Percentiles rank a stretch among this genome's conserved stretches.
phyloP scores from a whole-genome alignment of 129 eudicot species.

The Oenanthe sinensis region DNA sequence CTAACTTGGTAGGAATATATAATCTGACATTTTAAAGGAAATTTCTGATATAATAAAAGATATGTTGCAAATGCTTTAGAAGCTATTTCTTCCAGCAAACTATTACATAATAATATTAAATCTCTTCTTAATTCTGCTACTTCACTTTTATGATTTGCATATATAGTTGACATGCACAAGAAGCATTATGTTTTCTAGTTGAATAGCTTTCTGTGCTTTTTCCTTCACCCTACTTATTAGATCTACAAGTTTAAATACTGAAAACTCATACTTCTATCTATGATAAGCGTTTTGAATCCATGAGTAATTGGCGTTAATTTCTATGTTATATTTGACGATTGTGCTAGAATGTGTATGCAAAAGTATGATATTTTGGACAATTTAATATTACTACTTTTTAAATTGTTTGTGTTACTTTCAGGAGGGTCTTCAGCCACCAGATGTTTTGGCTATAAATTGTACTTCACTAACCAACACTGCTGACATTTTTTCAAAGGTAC shows the following conservation, averaged over 20 bases:
- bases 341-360: not conserved
- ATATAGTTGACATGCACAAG: not conserved
- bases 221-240: not conserved
- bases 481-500: conserved; percentile 76
- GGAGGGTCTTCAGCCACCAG: conserved; percentile 56
- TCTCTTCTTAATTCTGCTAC: not conserved
- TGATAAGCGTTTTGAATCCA: not conserved
- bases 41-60: not conserved
- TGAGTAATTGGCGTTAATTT: not conserved
- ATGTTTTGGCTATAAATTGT: conserved; percentile 51
- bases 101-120: not conserved
- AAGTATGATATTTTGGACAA: not conserved
- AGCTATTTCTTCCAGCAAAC: not conserved
- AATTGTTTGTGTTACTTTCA: conserved; percentile 22
- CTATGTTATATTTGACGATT: not conserved
- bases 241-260: not conserved
- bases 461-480: conserved; percentile 53
- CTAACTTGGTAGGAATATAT: not conserved
- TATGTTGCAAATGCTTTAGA: not conserved
- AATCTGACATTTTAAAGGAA: not conserved
- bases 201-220: not conserved
- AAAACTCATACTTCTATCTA: not conserved
- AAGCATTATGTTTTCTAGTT: not conserved
- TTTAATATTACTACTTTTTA: conserved; percentile 3
- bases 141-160: not conserved